phyloP scores from a whole-genome alignment of 345 rosid species.

The Ceriops zippeliana region DNA sequence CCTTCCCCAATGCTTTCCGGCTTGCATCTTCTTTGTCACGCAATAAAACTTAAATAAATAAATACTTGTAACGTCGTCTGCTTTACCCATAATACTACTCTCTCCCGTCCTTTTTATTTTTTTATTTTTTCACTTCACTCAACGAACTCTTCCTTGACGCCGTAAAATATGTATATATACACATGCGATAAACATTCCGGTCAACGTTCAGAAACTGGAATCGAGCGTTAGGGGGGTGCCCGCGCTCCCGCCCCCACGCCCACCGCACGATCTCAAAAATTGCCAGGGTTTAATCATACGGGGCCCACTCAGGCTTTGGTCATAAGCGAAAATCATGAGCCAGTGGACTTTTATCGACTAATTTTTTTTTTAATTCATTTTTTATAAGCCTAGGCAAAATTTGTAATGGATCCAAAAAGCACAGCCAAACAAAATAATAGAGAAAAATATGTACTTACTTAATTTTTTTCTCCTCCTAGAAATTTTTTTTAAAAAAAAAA shows the following conservation, averaged over 20 bases:
- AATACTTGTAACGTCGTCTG: slow-evolving; percentile 24
- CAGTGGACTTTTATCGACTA: slow-evolving; percentile 23
- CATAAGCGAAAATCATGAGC: slow-evolving; percentile 61
- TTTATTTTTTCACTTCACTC: neutral
- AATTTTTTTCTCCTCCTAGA: no score
- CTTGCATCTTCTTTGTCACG: no score
- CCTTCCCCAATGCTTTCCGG: neutral
- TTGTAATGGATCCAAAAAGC: slow-evolving; percentile 35
- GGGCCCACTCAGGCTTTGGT: slow-evolving; percentile 56
- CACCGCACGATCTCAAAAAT: slow-evolving; percentile 23
- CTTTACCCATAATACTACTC: slow-evolving; percentile 33
- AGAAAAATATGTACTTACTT: neutral
- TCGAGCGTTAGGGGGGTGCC: slow-evolving; percentile 33
- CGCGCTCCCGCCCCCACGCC: slow-evolving; percentile 15
- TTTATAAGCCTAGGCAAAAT: neutral
- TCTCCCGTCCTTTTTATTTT: neutral
- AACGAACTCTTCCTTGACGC: slow-evolving; percentile 2
- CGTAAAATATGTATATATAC: neutral
- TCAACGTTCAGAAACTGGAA: slow-evolving; percentile 37
- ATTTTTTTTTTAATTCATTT: neutral
- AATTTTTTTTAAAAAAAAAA: no score
- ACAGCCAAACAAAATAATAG: slow-evolving; percentile 26
- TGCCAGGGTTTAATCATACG: slow-evolving; percentile 49
- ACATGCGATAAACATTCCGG: slow-evolving; percentile 8
- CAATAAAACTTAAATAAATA: neutral